phyloP scores from a whole-genome alignment of 2,329 filamentous ascomycete genomes.

The Penicillium sp. region DNA sequence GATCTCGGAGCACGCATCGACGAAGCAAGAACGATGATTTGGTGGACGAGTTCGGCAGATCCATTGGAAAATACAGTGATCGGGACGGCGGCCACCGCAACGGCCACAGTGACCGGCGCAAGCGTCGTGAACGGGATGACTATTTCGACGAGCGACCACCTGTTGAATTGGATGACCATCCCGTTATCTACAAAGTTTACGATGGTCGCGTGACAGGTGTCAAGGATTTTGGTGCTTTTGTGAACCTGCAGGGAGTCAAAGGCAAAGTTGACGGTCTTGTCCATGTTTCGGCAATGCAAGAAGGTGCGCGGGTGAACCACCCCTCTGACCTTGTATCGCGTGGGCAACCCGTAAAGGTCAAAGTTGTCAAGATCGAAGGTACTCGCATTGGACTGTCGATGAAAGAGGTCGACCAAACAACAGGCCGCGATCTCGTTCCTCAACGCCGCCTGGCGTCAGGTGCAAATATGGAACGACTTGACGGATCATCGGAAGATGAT shows the following conservation, averaged over 20 bases:
- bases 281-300: slow-evolving; percentile 85
- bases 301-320: slow-evolving; percentile 85
- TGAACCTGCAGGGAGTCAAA: slow-evolving; percentile 83
- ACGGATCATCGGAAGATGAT: slow-evolving; percentile 60
- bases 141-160: slow-evolving; percentile 68
- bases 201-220: slow-evolving; percentile 86
- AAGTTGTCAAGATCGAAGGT: slow-evolving; percentile 84
- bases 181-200: slow-evolving; percentile 85
- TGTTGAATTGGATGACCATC: slow-evolving; percentile 78
- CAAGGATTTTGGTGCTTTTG: slow-evolving; percentile 95
- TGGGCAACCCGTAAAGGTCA: slow-evolving; percentile 87
- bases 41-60: slow-evolving; percentile 64
- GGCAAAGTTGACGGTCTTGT: slow-evolving; percentile 93
- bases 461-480: slow-evolving; percentile 83
- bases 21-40: slow-evolving; percentile 53
- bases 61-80: slow-evolving; percentile 44
- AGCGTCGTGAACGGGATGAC: slow-evolving; percentile 36
- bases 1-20: slow-evolving; percentile 50
- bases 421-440: slow-evolving; percentile 80
- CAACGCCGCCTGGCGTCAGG: slow-evolving; percentile 80
- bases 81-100: slow-evolving; percentile 44
- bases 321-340: slow-evolving; percentile 83
- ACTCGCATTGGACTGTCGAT: slow-evolving; percentile 85
- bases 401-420: slow-evolving; percentile 94
- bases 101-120: slow-evolving; percentile 50